phyloP scores from a whole-genome alignment of 106 monocot genomes.

The Agapanthus africanus region DNA sequence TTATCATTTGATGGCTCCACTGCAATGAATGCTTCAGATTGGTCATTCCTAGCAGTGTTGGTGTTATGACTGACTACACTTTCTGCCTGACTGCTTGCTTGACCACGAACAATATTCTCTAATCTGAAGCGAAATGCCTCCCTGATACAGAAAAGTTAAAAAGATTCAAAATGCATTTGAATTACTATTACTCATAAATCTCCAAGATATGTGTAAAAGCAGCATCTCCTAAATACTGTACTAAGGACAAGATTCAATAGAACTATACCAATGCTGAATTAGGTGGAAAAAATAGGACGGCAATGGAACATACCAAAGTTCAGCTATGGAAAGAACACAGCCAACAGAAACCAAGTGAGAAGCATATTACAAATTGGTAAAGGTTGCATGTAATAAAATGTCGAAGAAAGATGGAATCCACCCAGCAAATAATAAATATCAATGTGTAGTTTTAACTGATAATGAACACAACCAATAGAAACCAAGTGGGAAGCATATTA shows the following conservation, averaged over 20 bases:
- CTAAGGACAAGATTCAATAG: background rate
- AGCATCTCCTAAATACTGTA: background rate
- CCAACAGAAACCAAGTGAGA: too few species aligned
- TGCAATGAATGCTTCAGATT: constrained; percentile 21
- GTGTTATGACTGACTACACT: constrained; percentile 19
- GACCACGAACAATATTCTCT: constrained; percentile 58
- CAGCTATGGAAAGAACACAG: background rate
- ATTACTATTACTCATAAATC: background rate
- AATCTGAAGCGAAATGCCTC: constrained; percentile 83
- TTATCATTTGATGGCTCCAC: constrained; percentile 11
- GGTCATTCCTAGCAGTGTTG: constrained; percentile 26
- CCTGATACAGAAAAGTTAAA: constrained; percentile 26
- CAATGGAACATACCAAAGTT: background rate
- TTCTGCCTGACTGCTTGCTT: constrained; percentile 43
- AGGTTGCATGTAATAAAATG: too few species aligned
- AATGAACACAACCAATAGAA: background rate
- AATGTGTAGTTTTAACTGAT: too few species aligned
- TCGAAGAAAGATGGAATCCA: too few species aligned
- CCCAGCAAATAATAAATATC: too few species aligned
- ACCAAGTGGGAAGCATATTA: background rate
- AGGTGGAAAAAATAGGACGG: background rate
- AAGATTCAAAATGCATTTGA: background rate
- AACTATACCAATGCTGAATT: background rate
- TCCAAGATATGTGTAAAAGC: background rate
- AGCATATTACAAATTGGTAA: too few species aligned